Base-by-base conservation (phyloP, 768 basidiomycete genomes). In the Daedalea quercina region DNA sequence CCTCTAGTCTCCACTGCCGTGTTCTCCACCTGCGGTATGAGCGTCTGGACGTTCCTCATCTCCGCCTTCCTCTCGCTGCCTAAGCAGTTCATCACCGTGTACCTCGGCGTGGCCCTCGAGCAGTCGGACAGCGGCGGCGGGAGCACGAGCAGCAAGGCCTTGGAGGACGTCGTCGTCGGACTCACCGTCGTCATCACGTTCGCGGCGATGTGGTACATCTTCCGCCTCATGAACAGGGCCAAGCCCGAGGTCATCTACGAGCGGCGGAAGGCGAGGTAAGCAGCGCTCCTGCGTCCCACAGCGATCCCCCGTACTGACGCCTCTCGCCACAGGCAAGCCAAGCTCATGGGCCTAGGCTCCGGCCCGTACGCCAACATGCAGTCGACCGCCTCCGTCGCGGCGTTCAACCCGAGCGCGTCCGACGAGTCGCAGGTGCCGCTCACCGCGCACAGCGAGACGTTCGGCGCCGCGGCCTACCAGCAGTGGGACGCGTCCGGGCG, bases 21-120 rank as follows among this genome's bases (percentile, higher is more conserved):
- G 4, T 93, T 94, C 64, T 80, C 91, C 2, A 85, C 92, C 3
- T 94, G 90, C 64, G 94, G 94, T 34, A 91, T 95, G 86, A 73
- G 74, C 53, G 84, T 94, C 57, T 70, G 82, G 60, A 75, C 82
- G 25, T 96, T 94, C 68, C 73, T 80, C 47, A 55, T 90, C 7
- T 92, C 94, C 22, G 87, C 92, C 3, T 69, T 93, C 59, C 71
- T 94, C 17, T 90, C 90, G 19, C 69, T 92, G 63, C 93, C 93
- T 7, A 94, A 94, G 64, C 93, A 96, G 66, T 85, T 96, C 60
- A 79, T 92, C 58, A 90, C 87, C 8, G 94, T 96, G 12, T 96
- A 96, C 63, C 77, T 94, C 15, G 93, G 93, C 33, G 90, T 90
- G 26, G 73, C 88, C 25, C 66, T 90, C n/a, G 80, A 86, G 57